A percentile compares a stretch with the other conserved stretches of the same genome.
These are phyloP conservation scores for Botryococcus braunii DNA, from an alignment of 163 green algal species.

Conservation along the genomic window DNA sequence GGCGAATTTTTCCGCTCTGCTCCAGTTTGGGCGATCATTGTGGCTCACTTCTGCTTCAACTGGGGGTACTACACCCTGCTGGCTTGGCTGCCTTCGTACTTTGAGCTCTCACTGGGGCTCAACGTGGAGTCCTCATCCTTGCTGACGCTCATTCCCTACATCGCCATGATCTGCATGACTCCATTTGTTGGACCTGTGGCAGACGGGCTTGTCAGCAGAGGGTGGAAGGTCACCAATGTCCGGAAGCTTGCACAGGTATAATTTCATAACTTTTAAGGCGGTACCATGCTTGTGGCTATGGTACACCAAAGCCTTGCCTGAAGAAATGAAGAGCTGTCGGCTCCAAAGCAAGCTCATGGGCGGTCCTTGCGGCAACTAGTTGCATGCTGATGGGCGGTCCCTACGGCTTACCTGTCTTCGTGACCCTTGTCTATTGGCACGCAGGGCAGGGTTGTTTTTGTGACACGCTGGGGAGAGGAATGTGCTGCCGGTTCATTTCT, in stretches of 20 bases:
- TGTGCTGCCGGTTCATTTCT: no score
- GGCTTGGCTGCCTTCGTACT: constrained; percentile 95
- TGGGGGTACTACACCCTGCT: constrained; percentile 95
- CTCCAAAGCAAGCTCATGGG: no score
- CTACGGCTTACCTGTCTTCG: no score
- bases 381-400: no score
- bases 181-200: constrained; percentile 74
- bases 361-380: no score
- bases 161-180: constrained; percentile 69
- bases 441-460: no score
- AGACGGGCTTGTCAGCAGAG: constrained; percentile 68
- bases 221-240: constrained; percentile 66
- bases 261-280: not conserved
- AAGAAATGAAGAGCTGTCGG: no score
- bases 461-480: no score
- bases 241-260: constrained; percentile 75
- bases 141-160: constrained; percentile 87
- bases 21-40: constrained; percentile 85
- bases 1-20: constrained; percentile 59
- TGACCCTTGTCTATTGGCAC: no score
- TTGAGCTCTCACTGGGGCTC: constrained; percentile 81
- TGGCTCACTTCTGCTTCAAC: constrained; percentile 95
- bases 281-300: no score
- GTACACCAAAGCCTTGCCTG: no score
- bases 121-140: constrained; percentile 74